These are phyloP conservation scores for Mucor mucedo DNA, from an alignment of 371 early-diverging fungal genomes.

Conservation along the genomic window DNA sequence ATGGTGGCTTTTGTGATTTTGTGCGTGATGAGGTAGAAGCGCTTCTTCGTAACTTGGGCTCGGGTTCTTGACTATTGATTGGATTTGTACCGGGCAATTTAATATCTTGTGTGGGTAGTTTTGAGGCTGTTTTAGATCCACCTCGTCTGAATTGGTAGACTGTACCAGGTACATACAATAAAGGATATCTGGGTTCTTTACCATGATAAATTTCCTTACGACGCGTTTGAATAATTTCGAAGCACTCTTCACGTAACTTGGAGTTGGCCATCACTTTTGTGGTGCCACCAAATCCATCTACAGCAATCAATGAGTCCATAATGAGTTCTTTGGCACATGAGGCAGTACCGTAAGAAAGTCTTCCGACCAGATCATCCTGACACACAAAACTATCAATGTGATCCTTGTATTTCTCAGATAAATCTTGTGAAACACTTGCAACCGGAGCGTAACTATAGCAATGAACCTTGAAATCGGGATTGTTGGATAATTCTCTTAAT, in stretches of 20 bases:
- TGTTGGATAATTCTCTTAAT: slow-evolving; percentile 50
- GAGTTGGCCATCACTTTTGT: slow-evolving; percentile 44
- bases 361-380: slow-evolving; percentile 78
- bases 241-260: slow-evolving; percentile 40
- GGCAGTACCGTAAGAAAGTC: slow-evolving; percentile 79
- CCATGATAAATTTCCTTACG: slow-evolving; percentile 49
- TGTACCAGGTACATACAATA: slow-evolving; percentile 51
- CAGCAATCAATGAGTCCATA: slow-evolving; percentile 52
- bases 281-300: slow-evolving; percentile 51
- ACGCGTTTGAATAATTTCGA: slow-evolving; percentile 46
- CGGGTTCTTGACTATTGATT: not conserved
- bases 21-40: slow-evolving; percentile 8
- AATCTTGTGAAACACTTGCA: slow-evolving; percentile 70
- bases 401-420: slow-evolving; percentile 68
- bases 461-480: slow-evolving; percentile 50
- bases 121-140: not conserved
- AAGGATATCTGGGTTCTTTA: slow-evolving; percentile 48
- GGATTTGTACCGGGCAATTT: slow-evolving; percentile 17
- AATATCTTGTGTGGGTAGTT: slow-evolving; percentile 8
- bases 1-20: slow-evolving; percentile 19
- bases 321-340: slow-evolving; percentile 52
- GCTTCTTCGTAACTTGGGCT: slow-evolving; percentile 5
- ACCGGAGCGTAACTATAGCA: slow-evolving; percentile 61
- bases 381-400: slow-evolving; percentile 78
- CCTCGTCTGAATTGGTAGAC: slow-evolving; percentile 50